Conservation (phyloP, 1,284 basidiomycete species). For the Sporisorium reilianum region DNA sequence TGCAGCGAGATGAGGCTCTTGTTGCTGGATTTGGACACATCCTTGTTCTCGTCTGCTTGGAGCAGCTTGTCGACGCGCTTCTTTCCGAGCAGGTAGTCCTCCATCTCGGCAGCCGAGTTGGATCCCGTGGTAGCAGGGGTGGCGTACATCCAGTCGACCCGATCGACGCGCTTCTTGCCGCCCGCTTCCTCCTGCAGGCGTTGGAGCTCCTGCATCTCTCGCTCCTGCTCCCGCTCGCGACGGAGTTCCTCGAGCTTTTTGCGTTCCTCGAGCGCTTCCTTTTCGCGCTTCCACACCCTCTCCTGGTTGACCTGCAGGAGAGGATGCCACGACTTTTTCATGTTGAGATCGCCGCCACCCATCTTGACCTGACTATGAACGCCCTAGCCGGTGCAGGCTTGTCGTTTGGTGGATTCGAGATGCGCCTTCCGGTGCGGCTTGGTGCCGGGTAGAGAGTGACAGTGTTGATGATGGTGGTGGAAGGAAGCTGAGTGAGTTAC, state of each 20-base stretch:
- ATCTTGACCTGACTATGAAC: slow-evolving; percentile 74
- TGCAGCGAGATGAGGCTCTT: slow-evolving; percentile 47
- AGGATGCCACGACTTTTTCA: slow-evolving; percentile 94
- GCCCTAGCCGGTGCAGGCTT: slow-evolving; percentile 6
- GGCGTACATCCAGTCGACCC: slow-evolving; percentile 98
- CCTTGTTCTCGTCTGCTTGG: slow-evolving; percentile 82
- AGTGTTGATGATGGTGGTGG: slow-evolving; percentile 7
- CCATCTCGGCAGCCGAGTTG: slow-evolving; percentile 82
- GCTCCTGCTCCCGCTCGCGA: slow-evolving; percentile 96
- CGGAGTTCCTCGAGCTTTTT: slow-evolving; percentile 96
- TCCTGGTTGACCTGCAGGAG: slow-evolving; percentile 98
- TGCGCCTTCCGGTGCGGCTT: background rate
- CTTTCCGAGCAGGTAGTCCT: slow-evolving; percentile 98
- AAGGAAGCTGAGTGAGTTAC: background rate
- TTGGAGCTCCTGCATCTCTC: slow-evolving; percentile 95
- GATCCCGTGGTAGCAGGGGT: slow-evolving; percentile 86
- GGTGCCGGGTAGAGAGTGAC: background rate
- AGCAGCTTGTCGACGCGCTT: slow-evolving; percentile 96
- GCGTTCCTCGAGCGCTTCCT: slow-evolving; percentile 95
- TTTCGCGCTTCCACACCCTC: slow-evolving; percentile 98
- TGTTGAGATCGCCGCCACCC: slow-evolving; percentile 85
- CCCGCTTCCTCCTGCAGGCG: slow-evolving; percentile 82
- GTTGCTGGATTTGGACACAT: slow-evolving; percentile 57
- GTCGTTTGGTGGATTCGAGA: background rate
- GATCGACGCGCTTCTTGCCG: slow-evolving; percentile 91